Conservation (phyloP, 208 protist genomes). For the Acanthamoeba sp. region DNA sequence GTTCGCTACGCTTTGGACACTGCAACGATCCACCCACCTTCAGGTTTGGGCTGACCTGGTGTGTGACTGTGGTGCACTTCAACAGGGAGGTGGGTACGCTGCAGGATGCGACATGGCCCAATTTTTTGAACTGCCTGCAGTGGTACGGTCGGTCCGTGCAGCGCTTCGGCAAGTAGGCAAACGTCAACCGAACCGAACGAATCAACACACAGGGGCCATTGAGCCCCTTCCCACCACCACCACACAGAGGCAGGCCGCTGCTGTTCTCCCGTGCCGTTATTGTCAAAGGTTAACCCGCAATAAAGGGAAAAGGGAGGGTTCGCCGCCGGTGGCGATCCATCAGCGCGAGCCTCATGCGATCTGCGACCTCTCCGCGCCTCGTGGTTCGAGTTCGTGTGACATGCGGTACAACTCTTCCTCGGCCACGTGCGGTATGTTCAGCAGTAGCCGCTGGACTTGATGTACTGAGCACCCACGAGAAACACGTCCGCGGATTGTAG, state of each 20-base stretch:
- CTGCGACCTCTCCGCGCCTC: not conserved
- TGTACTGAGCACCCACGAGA: not conserved
- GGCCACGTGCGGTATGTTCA: conserved; percentile 13
- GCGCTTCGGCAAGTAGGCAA: conserved; percentile 3
- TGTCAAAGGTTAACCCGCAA: not conserved
- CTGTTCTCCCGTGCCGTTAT: not conserved
- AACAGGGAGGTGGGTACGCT: conserved; percentile 33
- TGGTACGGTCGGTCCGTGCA: conserved; percentile 7
- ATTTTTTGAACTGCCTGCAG: conserved; percentile 17
- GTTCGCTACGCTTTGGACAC: not conserved
- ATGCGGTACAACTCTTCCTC: conserved; percentile 38
- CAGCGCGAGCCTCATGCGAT: not conserved
- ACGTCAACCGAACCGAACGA: not conserved
- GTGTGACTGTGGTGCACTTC: not conserved
- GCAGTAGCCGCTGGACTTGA: conserved; percentile 22
- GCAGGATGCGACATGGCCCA: conserved; percentile 16
- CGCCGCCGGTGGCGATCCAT: too few species aligned
- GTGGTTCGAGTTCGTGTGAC: conserved; percentile 12
- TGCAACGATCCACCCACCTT: too few species aligned
- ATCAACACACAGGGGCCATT: too few species aligned
- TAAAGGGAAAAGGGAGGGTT: too few species aligned
- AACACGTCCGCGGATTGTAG: too few species aligned
- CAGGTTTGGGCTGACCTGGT: not conserved
- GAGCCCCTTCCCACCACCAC: not conserved
- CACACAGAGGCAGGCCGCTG: not conserved